Conservation (phyloP, 495 filamentous ascomycete genomes). For the Talaromyces trachyspermus region DNA sequence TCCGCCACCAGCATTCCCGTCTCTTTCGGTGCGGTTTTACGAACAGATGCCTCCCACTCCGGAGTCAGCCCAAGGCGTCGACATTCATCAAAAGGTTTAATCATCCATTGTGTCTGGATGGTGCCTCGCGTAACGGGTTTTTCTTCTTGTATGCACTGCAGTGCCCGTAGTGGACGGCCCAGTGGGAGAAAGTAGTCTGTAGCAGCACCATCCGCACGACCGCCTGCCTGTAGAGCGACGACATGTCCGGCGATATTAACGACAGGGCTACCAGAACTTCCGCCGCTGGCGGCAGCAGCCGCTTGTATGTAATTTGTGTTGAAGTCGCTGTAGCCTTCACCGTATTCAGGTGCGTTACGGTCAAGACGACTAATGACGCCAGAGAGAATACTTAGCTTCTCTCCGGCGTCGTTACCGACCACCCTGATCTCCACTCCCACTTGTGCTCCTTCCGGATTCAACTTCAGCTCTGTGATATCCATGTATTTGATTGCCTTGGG, state of each 20-base stretch:
- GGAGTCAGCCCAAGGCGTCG: conserved; percentile 77
- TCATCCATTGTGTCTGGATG: conserved; percentile 96
- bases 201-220: conserved; percentile 85
- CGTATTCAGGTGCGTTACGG: conserved; percentile 95
- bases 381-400: conserved; percentile 96
- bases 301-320: conserved; percentile 99
- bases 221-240: conserved; percentile 90
- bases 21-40: conserved; percentile 79
- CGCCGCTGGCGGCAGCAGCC: conserved; percentile 90
- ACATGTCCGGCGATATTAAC: conserved; percentile 92
- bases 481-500: conserved; percentile 95
- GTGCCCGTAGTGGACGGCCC: conserved; percentile 77
- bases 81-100: conserved; percentile 97
- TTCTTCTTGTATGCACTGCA: conserved; percentile 73
- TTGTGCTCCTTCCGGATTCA: conserved; percentile 81
- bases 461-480: conserved; percentile 68
- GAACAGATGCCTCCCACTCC: conserved; percentile 76
- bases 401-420: conserved; percentile 96
- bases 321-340: conserved; percentile 97
- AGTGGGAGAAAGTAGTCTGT: conserved; percentile 97
- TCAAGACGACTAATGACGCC: conserved; percentile 95
- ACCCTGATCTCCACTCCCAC: conserved; percentile 93
- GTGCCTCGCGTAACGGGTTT: conserved; percentile 76
- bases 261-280: conserved; percentile 93
- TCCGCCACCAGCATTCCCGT: conserved; percentile 96